Evolutionary conservation across 257 asterid species (phyloP).

Genomic region (Rhazya stricta): DNA sequence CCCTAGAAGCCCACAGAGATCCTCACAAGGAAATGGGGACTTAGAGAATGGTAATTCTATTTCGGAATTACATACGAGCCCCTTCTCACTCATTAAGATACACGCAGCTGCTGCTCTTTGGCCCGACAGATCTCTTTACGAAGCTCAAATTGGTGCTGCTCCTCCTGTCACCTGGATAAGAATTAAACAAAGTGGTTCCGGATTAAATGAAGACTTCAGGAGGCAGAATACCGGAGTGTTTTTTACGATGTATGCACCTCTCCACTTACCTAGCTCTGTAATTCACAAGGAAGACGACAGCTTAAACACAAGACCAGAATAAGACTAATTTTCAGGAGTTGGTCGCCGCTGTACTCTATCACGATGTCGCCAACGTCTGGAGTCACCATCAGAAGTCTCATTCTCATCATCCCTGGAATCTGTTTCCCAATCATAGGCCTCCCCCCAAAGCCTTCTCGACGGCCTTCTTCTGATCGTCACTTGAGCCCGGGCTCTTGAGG

Average conservation of each 20-base stretch:
- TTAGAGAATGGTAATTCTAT: not conserved
- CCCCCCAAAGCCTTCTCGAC: constrained; percentile 69
- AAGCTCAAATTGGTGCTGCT: not conserved
- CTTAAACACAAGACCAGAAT: not conserved
- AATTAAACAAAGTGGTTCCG: not conserved
- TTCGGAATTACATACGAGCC: constrained; percentile 7
- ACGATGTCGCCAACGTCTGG: constrained; percentile 21
- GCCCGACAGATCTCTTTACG: constrained; percentile 3
- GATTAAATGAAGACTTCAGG: not conserved
- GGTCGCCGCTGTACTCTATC: constrained; percentile 22
- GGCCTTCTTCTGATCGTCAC: constrained; percentile 45
- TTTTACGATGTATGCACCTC: not conserved
- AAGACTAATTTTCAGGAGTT: constrained; percentile 33
- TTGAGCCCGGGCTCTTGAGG: constrained; percentile 45
- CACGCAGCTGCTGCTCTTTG: not conserved
- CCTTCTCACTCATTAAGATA: constrained; percentile 5
- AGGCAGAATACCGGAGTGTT: not conserved
- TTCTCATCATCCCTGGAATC: constrained; percentile 41
- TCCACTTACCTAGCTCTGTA: not conserved
- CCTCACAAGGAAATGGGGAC: constrained; percentile 2
- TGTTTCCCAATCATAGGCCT: constrained; percentile 43
- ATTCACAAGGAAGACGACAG: not conserved
- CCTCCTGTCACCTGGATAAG: constrained; percentile 4
- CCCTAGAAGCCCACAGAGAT: constrained; percentile 11
- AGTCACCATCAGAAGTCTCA: constrained; percentile 30